Evolutionary conservation across 495 filamentous ascomycete species (phyloP), one percentile per base, ranked within the genome.

Genomic region (Penicillium paxilli): DNA sequence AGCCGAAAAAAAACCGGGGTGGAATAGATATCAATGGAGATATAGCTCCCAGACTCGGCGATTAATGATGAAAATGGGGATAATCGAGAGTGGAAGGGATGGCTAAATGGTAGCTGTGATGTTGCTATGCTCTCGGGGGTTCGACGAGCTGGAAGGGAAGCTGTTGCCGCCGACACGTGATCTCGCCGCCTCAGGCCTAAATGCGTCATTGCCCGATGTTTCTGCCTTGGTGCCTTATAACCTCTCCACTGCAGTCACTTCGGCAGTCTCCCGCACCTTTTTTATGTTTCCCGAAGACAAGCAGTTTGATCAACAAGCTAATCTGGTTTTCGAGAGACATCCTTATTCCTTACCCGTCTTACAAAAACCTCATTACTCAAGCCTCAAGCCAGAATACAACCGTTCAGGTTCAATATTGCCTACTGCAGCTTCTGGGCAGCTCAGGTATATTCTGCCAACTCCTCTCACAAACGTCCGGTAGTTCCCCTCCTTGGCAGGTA

Each of bases 91-190:
- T 49, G 56, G 49, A 60, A 58, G 56, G 53, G 61, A 64, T 66
- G 58, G 52, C 30, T 24, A 51, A 57, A 59, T n/a, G n/a, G 55
- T 38, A 50, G 55, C 40, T 59, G 47, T 30, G 44, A 40, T 56
- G 51, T 42, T 55, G 51, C 44, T 57, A 51, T 38, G 16, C 35
- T 38, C 52, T 44, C 30, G 55, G 59, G 56, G 53, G 46, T 12
- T 58, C 49, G 37, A 54, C 57, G 58, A 66, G 64, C 64, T 64
- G 61, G 44, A 40, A 14, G 11, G 35, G 35, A 5, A 66, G 64
- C 64, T 66, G 58, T 66, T 65, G 63, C 60, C 52, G 49, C 51
- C 35, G 5, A 22, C 64, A 66, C 64, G 61, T 66, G 64, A 66
- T 33, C 0, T 28, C n/a, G 9, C 21, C 5, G 55, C 64, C 64